Conservation (phyloP, 768 basidiomycete genomes). For the Gyrodon lividus region DNA sequence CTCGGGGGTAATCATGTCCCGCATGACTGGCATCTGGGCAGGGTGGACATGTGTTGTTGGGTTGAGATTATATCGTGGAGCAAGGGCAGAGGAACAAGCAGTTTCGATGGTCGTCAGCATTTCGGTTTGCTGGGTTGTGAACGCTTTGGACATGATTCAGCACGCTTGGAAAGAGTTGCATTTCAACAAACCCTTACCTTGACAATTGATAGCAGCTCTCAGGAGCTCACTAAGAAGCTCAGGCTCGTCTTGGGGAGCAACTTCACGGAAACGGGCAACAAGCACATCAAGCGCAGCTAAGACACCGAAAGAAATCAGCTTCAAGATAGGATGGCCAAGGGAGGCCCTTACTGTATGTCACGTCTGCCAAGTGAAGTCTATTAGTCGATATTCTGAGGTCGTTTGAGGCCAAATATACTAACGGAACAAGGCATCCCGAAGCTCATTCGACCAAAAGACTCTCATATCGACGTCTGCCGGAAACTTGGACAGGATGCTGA, state of each 20-base stretch:
- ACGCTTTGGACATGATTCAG: constrained; percentile 40
- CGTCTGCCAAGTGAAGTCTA: constrained; percentile 22
- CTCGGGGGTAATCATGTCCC: constrained; percentile 10
- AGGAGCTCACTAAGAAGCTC: constrained; percentile 47
- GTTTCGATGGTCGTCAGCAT: constrained; percentile 47
- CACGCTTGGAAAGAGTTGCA: constrained; percentile 38
- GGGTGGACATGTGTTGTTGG: constrained; percentile 9
- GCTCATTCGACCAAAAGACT: constrained; percentile 64
- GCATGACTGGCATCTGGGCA: constrained; percentile 21
- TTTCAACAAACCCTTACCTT: constrained; percentile 41
- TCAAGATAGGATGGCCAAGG: constrained; percentile 4
- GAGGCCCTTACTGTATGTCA: constrained; percentile 34
- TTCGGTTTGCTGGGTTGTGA: constrained; percentile 59
- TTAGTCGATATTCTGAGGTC: constrained; percentile 6
- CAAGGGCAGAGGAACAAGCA: constrained; percentile 22
- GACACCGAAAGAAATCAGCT: constrained; percentile 29
- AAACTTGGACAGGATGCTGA: constrained; percentile 75
- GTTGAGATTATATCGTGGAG: constrained; percentile 8
- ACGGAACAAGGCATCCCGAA: constrained; percentile 72
- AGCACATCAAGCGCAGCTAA: constrained; percentile 57
- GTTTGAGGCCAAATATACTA: constrained; percentile 23
- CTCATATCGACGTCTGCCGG: constrained; percentile 73
- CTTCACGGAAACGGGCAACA: constrained; percentile 45
- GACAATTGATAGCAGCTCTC: constrained; percentile 51
- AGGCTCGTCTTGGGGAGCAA: constrained; percentile 32